Evolutionary conservation across 2,329 filamentous ascomycete species (phyloP).

Genomic region (Pseudogymnoascus pannorum): DNA sequence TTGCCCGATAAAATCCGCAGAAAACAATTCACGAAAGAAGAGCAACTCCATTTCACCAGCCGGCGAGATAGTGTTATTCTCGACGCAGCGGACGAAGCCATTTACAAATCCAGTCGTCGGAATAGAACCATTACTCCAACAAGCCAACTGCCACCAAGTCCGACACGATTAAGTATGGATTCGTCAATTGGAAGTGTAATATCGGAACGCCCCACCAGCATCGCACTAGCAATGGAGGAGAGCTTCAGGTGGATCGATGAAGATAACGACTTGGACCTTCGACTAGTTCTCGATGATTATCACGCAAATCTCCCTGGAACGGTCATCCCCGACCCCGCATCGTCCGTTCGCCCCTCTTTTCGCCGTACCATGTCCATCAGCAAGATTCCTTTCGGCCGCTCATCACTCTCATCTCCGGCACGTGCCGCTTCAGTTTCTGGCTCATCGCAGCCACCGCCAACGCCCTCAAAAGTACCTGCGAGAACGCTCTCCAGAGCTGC

Average conservation of each 20-base stretch:
- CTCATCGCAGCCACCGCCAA: constrained; percentile 25
- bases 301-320: constrained; percentile 54
- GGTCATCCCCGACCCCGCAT: constrained; percentile 37
- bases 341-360: constrained; percentile 51
- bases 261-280: constrained; percentile 60
- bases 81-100: constrained; percentile 51
- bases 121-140: constrained; percentile 28
- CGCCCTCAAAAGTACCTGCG: constrained; percentile 14
- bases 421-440: constrained; percentile 21
- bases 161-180: constrained; percentile 20
- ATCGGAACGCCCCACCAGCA: constrained; percentile 18
- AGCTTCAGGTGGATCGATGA: constrained; percentile 70
- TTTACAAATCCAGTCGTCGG: constrained; percentile 41
- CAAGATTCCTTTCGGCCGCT: constrained; percentile 55
- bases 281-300: constrained; percentile 62
- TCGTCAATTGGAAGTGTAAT: constrained; percentile 12
- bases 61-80: constrained; percentile 46
- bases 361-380: constrained; percentile 66
- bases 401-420: constrained; percentile 38
- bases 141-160: constrained; percentile 24
- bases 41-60: constrained; percentile 55
- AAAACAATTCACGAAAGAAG: constrained; percentile 63
- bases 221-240: constrained; percentile 43
- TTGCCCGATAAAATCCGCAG: constrained; percentile 67
- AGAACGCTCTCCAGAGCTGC: not conserved